Percentiles rank a stretch among this genome's conserved stretches.
Conservation (phyloP, 139 green algal genomes). For the Monoraphidium neglectum region DNA sequence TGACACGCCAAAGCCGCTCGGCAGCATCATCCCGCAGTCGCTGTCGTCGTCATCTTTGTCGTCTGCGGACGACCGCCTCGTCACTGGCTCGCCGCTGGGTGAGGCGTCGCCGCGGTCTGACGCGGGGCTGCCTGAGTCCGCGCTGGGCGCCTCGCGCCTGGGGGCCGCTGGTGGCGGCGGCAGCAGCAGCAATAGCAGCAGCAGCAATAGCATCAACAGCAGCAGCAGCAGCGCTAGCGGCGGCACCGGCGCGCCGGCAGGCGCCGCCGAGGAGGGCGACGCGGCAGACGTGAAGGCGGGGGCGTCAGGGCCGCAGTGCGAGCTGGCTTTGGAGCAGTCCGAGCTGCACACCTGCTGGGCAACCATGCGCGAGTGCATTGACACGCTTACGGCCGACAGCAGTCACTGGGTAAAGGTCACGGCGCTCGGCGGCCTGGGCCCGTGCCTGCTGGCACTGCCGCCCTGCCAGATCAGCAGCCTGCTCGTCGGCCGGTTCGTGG, state of each 20-base stretch:
- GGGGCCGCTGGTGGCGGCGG: not conserved
- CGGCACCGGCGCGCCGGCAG: no score
- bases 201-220: not conserved
- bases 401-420: conserved; percentile 34
- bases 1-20: not conserved
- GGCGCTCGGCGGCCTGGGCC: conserved; percentile 22
- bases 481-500: conserved; percentile 38
- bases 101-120: no score
- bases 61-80: not conserved
- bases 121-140: no score
- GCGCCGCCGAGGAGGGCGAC: no score
- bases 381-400: conserved; percentile 23
- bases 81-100: not conserved
- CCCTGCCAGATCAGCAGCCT: conserved; percentile 16
- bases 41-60: not conserved
- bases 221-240: not conserved
- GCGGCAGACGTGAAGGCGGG: no score
- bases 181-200: not conserved
- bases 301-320: not conserved
- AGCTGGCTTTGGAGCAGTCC: not conserved
- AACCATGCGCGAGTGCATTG: conserved; percentile 29
- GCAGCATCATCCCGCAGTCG: no score
- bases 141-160: not conserved
- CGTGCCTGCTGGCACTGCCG: conserved; percentile 23
- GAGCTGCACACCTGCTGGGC: conserved; percentile 26